phyloP scores from a whole-genome alignment of 2,329 filamentous ascomycete genomes.

The Macroventuria anomochaeta region DNA sequence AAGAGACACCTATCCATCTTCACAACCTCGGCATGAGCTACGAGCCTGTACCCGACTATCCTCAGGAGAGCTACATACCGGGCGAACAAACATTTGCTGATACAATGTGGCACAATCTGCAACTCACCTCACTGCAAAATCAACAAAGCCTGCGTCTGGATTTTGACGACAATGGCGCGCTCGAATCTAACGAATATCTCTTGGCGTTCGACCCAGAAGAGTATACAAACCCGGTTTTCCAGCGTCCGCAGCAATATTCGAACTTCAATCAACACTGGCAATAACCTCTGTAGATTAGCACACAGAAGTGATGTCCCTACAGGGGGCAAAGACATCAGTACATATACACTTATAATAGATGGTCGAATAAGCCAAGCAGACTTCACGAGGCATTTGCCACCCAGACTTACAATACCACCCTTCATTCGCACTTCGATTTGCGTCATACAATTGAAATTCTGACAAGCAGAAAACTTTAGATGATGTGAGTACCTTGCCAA shows the following conservation, averaged over 20 bases:
- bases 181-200: conserved; percentile 41
- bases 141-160: conserved; percentile 44
- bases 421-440: background rate
- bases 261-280: background rate
- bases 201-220: conserved; percentile 43
- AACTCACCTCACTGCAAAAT: conserved; percentile 43
- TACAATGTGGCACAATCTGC: too few species aligned
- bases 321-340: background rate
- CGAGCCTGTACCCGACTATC: conserved; percentile 5
- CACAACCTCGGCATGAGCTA: conserved; percentile 36
- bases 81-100: conserved; percentile 36
- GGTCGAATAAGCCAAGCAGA: background rate
- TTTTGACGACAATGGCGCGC: conserved; percentile 41
- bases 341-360: background rate
- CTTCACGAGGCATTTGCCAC: background rate
- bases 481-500: background rate
- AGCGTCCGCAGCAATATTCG: conserved; percentile 27
- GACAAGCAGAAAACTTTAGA: background rate
- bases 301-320: background rate
- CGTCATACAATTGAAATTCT: background rate
- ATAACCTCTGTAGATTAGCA: background rate
- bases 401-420: background rate
- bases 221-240: conserved; percentile 34
- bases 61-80: background rate
- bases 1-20: conserved; percentile 43